Conservation (phyloP, 768 basidiomycete genomes). For the Pisolithus tinctorius region DNA sequence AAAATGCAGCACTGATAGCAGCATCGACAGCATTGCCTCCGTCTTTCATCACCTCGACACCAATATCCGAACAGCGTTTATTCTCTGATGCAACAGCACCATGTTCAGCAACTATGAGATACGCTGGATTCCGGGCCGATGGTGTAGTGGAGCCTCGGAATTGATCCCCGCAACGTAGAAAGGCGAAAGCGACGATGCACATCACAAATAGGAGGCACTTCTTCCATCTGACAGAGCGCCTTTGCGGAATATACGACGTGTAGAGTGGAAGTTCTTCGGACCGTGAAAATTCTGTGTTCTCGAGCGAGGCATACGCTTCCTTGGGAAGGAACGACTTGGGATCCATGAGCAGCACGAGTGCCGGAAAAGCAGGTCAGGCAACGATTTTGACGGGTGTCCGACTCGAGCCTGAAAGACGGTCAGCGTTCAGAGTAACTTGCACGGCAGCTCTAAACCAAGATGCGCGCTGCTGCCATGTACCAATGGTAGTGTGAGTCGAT, state of each 20-base stretch:
- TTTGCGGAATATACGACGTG: not conserved
- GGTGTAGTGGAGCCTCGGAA: not conserved
- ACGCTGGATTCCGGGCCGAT: conserved; percentile 42
- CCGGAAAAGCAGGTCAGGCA: not conserved
- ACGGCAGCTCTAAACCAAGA: too few species aligned
- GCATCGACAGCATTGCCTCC: conserved; percentile 94
- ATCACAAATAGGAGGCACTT: conserved; percentile 5
- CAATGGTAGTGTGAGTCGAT: too few species aligned
- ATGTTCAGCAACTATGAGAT: conserved; percentile 53
- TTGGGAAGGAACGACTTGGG: conserved; percentile 2
- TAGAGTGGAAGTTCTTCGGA: conserved; percentile 16
- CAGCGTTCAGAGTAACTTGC: too few species aligned
- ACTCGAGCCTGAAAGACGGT: not conserved
- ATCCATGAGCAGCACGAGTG: not conserved
- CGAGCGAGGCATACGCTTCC: not conserved
- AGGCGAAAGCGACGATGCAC: conserved; percentile 9
- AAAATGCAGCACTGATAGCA: conserved; percentile 71
- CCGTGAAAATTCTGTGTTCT: not conserved
- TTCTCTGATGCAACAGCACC: conserved; percentile 93
- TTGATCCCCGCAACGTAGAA: conserved; percentile 1
- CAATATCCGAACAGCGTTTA: conserved; percentile 77
- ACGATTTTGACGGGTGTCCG: not conserved
- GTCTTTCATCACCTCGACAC: conserved; percentile 64
- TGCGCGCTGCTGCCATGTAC: too few species aligned
- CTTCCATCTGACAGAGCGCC: conserved; percentile 8